Evolutionary conservation across 2,329 filamentous ascomycete species (phyloP), one percentile per base, ranked within the genome.

Genomic region (Corynespora cassiicola): DNA sequence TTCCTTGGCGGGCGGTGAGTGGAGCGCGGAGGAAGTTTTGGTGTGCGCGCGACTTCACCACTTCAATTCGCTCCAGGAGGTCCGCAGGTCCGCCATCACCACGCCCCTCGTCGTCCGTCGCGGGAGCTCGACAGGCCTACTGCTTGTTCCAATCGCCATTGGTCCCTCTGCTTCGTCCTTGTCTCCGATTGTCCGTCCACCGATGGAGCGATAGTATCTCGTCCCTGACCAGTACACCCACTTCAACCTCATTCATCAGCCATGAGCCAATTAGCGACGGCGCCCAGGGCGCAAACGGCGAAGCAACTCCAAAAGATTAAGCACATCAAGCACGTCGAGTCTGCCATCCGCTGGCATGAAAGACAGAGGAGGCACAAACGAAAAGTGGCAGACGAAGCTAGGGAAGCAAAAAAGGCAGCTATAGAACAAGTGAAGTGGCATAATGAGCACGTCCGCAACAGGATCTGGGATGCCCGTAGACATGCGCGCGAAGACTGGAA

Each of bases 401-500:
- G 52, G 51, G 50, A 61, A 10, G 54, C 56, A 39, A 62, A 56
- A 39, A 54, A 65, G 30, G 41, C 52, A 28, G 31, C 45, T 26
- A 39, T 69, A 38, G 36, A 49, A 23, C 45, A 39, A 25, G 20
- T 37, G 11, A 31, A 18, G 39, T 61, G 52, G 49, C 30, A 55
- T 15, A 39, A 40, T 30, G 44, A 54, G 8, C 58, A 70, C 41
- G 59, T 54, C 34, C 36, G 35, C 6, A 23, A 36, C 3, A 38
- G 64, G 41, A 56, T 78, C 44, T 70, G 72, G 47, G 58, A 63
- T 11, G 81, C 81, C 27, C 78, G 81, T 37, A 63, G 73, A 50
- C 75, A 78, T 32, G 80, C 87, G 36, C 79, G 78, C 45, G 87
- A 95, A 64, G 85, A 92, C 66, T 95, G 87, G 82, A 75, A 86